Evolutionary conservation across 306 rosid genomes (phyloP).

Genomic region (Nissolia schottii): DNA sequence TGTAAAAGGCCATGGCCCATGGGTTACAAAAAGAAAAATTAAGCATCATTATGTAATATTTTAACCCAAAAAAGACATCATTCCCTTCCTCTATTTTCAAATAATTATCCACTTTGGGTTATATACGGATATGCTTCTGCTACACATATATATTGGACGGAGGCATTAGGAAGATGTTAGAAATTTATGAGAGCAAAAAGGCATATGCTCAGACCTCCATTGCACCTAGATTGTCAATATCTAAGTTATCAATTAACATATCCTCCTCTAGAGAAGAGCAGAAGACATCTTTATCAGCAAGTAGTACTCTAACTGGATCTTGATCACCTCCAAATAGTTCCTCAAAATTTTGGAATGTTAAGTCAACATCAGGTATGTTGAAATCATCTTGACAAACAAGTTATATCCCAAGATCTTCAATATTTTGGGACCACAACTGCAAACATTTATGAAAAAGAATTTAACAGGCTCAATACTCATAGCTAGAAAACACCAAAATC

Average conservation of each 20-base stretch:
- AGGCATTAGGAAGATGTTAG: background rate
- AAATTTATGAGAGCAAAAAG: background rate
- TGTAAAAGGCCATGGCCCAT: too few species aligned
- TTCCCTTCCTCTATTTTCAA: too few species aligned
- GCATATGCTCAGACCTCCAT: slow-evolving; percentile 46
- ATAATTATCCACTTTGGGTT: too few species aligned
- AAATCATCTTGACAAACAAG: slow-evolving; percentile 62
- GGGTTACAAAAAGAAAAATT: too few species aligned
- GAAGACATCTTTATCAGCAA: slow-evolving; percentile 44
- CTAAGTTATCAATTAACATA: slow-evolving; percentile 46
- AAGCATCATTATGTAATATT: too few species aligned
- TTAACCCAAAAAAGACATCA: too few species aligned
- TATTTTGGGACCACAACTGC: slow-evolving; percentile 89
- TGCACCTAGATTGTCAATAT: slow-evolving; percentile 35
- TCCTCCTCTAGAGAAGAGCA: slow-evolving; percentile 53
- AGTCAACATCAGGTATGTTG: slow-evolving; percentile 82
- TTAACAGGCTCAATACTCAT: too few species aligned
- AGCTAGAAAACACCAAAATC: too few species aligned
- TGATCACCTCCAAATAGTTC: slow-evolving; percentile 78
- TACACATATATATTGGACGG: too few species aligned
- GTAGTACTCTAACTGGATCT: slow-evolving; percentile 46
- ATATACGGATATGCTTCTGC: too few species aligned
- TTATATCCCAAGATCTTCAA: slow-evolving; percentile 88
- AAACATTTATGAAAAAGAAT: slow-evolving; percentile 24
- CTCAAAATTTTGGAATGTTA: slow-evolving; percentile 69